Percentiles rank a stretch among this genome's conserved stretches.
Evolutionary conservation across 2,329 filamentous ascomycete species (phyloP).

Genomic region (Penicillium brasilianum): DNA sequence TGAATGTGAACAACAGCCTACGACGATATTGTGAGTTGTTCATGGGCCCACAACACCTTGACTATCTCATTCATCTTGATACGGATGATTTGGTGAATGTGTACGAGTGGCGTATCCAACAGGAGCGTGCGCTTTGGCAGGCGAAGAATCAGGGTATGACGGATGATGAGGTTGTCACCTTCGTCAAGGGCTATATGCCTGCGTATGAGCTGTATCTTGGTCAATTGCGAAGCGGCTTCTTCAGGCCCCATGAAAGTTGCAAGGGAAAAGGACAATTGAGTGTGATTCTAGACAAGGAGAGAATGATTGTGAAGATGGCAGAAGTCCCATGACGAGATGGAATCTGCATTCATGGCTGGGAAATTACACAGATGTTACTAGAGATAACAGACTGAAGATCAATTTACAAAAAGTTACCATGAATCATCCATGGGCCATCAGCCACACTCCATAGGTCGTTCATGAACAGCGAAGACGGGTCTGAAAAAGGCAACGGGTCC

Average conservation of each 20-base stretch:
- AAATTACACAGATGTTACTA: too few relatives aligned
- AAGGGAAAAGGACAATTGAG: conserved; percentile 17
- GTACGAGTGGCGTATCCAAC: conserved; percentile 24
- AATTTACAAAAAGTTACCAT: conserved; percentile 32
- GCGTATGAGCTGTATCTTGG: conserved; percentile 29
- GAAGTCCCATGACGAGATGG: not conserved
- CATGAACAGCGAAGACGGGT: conserved; percentile 27
- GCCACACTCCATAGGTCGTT: conserved; percentile 40
- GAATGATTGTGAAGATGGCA: conserved; percentile 10
- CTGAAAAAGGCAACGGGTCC: conserved; percentile 25
- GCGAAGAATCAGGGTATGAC: conserved; percentile 18
- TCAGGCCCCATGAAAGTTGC: not conserved
- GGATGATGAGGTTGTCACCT: conserved; percentile 23
- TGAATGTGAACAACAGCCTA: conserved; percentile 18
- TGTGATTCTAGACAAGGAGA: conserved; percentile 18
- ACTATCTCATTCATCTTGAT: conserved; percentile 25
- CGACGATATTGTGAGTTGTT: conserved; percentile 20
- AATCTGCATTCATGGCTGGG: too few relatives aligned
- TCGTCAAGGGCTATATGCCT: conserved; percentile 27
- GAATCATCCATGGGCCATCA: conserved; percentile 42
- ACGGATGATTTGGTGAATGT: conserved; percentile 23
- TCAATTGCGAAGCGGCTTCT: conserved; percentile 19
- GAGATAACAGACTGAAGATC: not conserved
- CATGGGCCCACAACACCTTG: conserved; percentile 23
- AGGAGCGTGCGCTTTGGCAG: conserved; percentile 20